These are phyloP conservation scores for Bassia scoparia DNA, from an alignment of 148 eudicot genomes.

Conservation along the genomic window DNA sequence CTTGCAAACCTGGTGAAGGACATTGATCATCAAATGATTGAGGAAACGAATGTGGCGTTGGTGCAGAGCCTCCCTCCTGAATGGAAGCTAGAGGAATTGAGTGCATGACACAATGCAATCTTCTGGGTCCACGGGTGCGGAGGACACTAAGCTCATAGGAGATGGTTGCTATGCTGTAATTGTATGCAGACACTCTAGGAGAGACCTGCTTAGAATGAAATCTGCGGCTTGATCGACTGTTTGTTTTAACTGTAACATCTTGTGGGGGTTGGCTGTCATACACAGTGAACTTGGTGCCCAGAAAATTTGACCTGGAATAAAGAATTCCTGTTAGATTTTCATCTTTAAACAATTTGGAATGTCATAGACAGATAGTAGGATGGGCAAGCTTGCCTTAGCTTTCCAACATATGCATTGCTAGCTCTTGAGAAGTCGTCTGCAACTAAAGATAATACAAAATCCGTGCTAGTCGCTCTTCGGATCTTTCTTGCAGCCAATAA, in stretches of 20 bases:
- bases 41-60: constrained; percentile 72
- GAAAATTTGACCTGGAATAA: constrained; percentile 73
- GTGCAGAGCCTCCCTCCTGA: constrained; percentile 84
- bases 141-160: constrained; percentile 84
- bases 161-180: constrained; percentile 57
- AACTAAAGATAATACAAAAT: constrained; percentile 73
- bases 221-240: constrained; percentile 47
- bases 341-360: neutral
- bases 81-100: constrained; percentile 70
- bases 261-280: constrained; percentile 67
- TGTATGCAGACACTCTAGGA: constrained; percentile 67
- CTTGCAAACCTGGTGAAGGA: constrained; percentile 29
- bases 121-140: constrained; percentile 82
- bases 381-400: constrained; percentile 55
- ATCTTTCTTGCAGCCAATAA: constrained; percentile 74
- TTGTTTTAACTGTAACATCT: constrained; percentile 38
- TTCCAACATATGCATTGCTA: constrained; percentile 79
- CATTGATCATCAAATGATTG: constrained; percentile 34
- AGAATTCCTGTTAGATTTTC: constrained; percentile 1
- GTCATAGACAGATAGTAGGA: neutral
- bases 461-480: constrained; percentile 74
- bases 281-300: constrained; percentile 84
- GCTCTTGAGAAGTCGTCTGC: constrained; percentile 83
- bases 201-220: constrained; percentile 74
- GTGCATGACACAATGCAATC: constrained; percentile 66